Base-by-base conservation (phyloP, 352 stramenopile species). In the Chrysophaeum taylorii region DNA sequence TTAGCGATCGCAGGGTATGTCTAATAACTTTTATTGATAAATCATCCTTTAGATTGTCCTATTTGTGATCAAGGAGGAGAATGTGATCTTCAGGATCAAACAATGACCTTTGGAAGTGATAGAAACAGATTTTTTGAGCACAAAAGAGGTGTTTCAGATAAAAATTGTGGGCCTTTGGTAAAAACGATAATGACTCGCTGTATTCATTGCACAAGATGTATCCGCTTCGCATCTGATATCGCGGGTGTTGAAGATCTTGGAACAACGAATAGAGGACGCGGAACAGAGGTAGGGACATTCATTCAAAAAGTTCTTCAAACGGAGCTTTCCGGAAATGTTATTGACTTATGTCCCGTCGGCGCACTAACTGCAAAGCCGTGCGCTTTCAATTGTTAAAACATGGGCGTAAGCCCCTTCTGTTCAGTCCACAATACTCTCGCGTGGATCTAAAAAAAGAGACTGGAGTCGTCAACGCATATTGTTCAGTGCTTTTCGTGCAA, bases 41-140 rank as follows among this genome's bases (percentile, higher is more conserved):
- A 84, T 69, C 79, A 84, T 67, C 80, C 81, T 72, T 75, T 85
- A 78, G 81, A 85, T 81, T 85, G 81, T 76, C 78, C 80, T n/a
- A 85, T 86, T 68, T 85, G 81, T 83, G 80, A 86, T 75, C 80
- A 86, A 77, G 80, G 78, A 42, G 80, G 80, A 62, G 80, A 85
- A 66, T 85, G 80, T 77, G 80, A 85, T 74, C 64, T 85, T 33
- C 80, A 85, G 78, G 78, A 85, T 68, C 78, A 85, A 80, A 75
- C 74, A 41, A 33, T 81, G 68, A 69, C 63, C 79, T 82, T 74
- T 79, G 76, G 78, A 45, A 64, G 70, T 72, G 73, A 73, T 18
- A 73, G 76, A 74, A 70, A 75, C 69, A 60, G 76, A 67, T 81
- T 82, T 83, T 81, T 73, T 70, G 71, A n/a, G 66, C 71, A 79